Base-by-base conservation (phyloP, 2,329 filamentous ascomycete species). In the Basipetospora chlamydospora region DNA sequence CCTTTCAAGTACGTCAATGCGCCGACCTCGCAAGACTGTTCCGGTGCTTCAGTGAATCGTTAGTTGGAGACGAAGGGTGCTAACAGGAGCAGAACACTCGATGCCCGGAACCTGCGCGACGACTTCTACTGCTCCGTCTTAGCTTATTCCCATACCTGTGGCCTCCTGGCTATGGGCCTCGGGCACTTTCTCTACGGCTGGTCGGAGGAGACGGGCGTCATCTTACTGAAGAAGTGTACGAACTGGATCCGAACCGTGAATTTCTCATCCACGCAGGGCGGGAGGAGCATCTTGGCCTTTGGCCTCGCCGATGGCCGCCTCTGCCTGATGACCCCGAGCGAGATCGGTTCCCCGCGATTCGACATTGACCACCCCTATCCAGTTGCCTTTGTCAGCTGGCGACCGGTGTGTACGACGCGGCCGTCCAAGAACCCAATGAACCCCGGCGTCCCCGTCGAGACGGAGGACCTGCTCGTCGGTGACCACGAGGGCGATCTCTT, bases 71-170 rank as follows among this genome's bases (percentile, higher is more conserved):
- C 30, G 41, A 31, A 38, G n/a, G n/a, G 21, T 37, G 29, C 51
- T 67, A 39, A 66, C 49, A 40, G 17, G 11, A 12, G 6, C 43
- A 80, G 76, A 59, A 81, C 95, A 6, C 67, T 98, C 5, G 85
- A 95, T 58, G 88, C 88, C 7, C 86, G 87, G 3, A 73, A 76
- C 35, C 64, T 96, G n/a, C 76, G 85, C 39, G 86, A 96, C 48
- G 88, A 98, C 55, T 98, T 87, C 54, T 98, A 98, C 54, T 95
- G 86, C 58, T 90, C 87, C 0, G 68, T 87, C 3, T 66, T 98
- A 37, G 85, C 90, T 8, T 96, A 94, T 54, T 93, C 80, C 0
- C 56, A 69, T 28, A 80, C 73, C 6, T 71, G 75, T 35, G 72
- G 80, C 37, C 82, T 79, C 11, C 67, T 98, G 12, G 88, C 85